Evolutionary conservation across 768 basidiomycete species (phyloP), one percentile per base, ranked within the genome.

Genomic region (Termitomyces sp.): DNA sequence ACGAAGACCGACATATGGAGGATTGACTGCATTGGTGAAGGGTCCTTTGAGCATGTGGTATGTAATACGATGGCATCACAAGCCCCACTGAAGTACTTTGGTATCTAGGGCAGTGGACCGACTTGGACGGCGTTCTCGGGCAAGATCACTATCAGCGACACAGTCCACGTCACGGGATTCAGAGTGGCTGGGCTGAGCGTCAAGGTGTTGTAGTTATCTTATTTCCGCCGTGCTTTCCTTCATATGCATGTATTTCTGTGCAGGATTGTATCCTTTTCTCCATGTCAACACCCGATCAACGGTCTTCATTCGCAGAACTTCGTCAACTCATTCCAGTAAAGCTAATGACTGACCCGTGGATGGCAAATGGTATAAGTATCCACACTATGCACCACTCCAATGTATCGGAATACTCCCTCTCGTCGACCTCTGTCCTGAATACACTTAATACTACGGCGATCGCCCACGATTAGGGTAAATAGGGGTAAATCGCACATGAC

Each of bases 1-100:
- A 79, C 80, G n/a, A 87, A 84, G 67, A 78, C 85, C 2, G 83
- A 88, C 60, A 89, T 89, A 23, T 89, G 86, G 86, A 73, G 80
- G 55, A 76, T 82, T 1, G 84, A 84, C 59, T 74, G 71, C 54
- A 82, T 88, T 37, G 87, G 87, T 8, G 81, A 83, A 63, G 87
- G 79, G n/a, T 68, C 66, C 11, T 87, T 90, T 63, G 77, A 67
- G 58, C 80, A 79, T 63, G 71, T 73, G 57, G 86, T 87, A 57
- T 30, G 83, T 73, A 11, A 42, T 16, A 17, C 2, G 9, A 52
- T 47, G 27, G 21, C 30, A 44, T 28, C 3, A 19, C 6, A 23
- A 28, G 23, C 4, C 10, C 4, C 11, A 3, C 16, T 54, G 56
- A 42, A 34, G 30, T 35, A 42, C 19, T 19, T 19, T 28, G 44